A percentile compares a stretch with the other conserved stretches of the same genome.
Evolutionary conservation across 73 alveolate genomes (phyloP).

Genomic region (Tetrahymena thermophila): DNA sequence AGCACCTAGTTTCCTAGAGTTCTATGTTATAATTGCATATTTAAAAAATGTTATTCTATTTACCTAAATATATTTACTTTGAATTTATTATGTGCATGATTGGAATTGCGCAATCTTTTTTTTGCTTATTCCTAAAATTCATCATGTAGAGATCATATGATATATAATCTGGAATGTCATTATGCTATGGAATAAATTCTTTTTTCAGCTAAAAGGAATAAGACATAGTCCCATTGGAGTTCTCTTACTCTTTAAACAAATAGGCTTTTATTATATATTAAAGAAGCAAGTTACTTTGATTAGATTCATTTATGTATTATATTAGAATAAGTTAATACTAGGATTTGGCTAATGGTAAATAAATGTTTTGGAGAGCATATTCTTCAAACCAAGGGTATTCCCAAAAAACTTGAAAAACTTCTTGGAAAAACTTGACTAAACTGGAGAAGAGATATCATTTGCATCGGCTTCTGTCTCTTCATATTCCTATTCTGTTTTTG

Average conservation of each 20-base stretch:
- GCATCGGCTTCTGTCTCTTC: neutral
- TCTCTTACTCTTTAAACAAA: neutral
- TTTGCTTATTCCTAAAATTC: neutral
- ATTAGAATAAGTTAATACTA: neutral
- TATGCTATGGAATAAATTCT: neutral
- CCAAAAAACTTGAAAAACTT: neutral
- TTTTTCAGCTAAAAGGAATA: neutral
- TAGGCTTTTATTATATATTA: neutral
- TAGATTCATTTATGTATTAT: too few relatives aligned
- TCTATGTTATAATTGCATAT: neutral
- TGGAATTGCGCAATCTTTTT: neutral
- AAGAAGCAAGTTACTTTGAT: neutral
- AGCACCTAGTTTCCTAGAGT: neutral
- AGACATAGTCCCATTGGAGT: neutral
- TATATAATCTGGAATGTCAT: neutral
- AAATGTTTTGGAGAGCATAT: neutral
- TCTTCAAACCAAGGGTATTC: neutral
- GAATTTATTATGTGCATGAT: neutral
- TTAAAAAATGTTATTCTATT: neutral
- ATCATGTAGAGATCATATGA: neutral
- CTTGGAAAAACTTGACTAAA: neutral
- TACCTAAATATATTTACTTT: neutral
- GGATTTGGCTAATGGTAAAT: neutral
- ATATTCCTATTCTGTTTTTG: neutral
- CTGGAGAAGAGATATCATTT: neutral